Base-by-base conservation (phyloP, 345 rosid species). In the Excoecaria cochinchinensis region DNA sequence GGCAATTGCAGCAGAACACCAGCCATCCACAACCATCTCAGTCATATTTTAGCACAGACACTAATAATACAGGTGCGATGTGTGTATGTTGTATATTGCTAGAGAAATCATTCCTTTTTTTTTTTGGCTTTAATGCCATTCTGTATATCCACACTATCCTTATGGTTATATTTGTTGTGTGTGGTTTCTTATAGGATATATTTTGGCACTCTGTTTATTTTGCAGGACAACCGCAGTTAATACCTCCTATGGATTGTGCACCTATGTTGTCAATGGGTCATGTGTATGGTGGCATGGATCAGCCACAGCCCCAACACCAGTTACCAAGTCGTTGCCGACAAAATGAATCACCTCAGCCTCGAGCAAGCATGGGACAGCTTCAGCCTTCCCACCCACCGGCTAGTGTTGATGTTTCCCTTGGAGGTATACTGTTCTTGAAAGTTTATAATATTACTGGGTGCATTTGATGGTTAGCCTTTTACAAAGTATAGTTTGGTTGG, bases 21-120 rank as follows among this genome's bases (percentile, higher is more conserved):
- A 68, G 76, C 59, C 76, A 70, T 21, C 70, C 48, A 40, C 74
- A 75, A 19, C 74, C 71, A 38, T 77, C 77, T 42, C 77, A 66
- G 8, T 70, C 48, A 21, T 74, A 70, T 42, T 52, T 60, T 50
- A 72, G 57, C 70, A 70, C 63, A 75, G 78, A 69, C 64, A 57
- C 25, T 65, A 57, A 47, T 19, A 50, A 66, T 57, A 51, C 76
- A 19, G 61, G 50, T 72, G 16, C 48, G 53, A 22, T 6, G 13
- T 46, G 47, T 59, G 11, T 19, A 12, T 0, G 4, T 55, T 58
- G 42, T 44, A 9, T 17, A 44, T 44, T 22, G 21, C 7, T 25
- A 19, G 50, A 51, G 52, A 66, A 19, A 64, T 8, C 1, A 1
- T 60, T 36, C 56, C 14, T 51, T 60, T 70, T 52, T 40, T 44